Evolutionary conservation across 163 green algal species (phyloP), one percentile per base, ranked within the genome.

Genomic region (Chlorella variabilis): DNA sequence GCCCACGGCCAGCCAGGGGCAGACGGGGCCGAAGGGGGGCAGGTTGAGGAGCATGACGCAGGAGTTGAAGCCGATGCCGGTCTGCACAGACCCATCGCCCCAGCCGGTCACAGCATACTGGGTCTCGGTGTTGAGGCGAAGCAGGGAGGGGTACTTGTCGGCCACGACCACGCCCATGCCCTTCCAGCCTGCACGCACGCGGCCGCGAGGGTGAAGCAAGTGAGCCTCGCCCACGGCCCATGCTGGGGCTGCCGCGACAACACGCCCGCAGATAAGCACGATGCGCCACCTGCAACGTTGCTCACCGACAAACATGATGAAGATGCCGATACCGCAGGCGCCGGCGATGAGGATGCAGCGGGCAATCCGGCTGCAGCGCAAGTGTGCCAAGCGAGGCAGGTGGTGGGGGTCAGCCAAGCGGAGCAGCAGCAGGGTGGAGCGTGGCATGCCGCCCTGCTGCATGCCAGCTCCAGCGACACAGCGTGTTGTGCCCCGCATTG

Each of bases 251-350:
- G n/a, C n/a, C n/a, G n/a, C n/a, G n/a, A n/a, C n/a, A n/a, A n/a
- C n/a, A n/a, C n/a, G n/a, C n/a, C n/a, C n/a, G n/a, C n/a, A n/a
- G n/a, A n/a, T n/a, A n/a, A n/a, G n/a, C n/a, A n/a, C n/a, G n/a
- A n/a, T n/a, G n/a, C n/a, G n/a, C n/a, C n/a, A n/a, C n/a, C n/a
- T n/a, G n/a, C n/a, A 8, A 51, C 8, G 42, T 15, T 25, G 20
- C 51, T 62, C 51, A 62, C 90, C 89, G 21, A 93, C 89, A 66
- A 93, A 93, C 7, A 85, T 75, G 77, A 93, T 93, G 85, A 93
- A 93, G 33, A 91, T 31, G 31, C 90, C 90, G 54, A 93, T 93
- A 54, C 90, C 90, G 66, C 84, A 82, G 7, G 89, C 89, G 17
- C 89, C 89, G 48, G 70, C 70, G 20, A 77, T 77, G 18, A 77